Evolutionary conservation across 768 basidiomycete species (phyloP), one percentile per base, ranked within the genome.

Genomic region (Psilocybe azurescens): DNA sequence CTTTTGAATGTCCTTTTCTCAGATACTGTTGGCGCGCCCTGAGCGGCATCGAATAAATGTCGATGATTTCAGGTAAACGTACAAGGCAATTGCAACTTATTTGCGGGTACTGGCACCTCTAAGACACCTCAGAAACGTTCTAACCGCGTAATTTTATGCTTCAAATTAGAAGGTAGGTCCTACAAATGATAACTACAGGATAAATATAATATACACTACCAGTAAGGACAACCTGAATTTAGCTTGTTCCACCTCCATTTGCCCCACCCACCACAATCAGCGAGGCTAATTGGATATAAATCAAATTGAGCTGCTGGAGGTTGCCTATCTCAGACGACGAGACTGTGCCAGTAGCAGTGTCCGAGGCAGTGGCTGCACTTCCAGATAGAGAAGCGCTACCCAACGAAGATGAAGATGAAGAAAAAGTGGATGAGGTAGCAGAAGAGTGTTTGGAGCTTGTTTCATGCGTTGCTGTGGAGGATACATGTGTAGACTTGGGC

Each of bases 271-370:
- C 65, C 50, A 65, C 50, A 39, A 62, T 54, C 47, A 70, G 53
- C 14, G 59, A 55, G 29, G 65, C 65, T 28, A 67, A 61, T 53
- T 66, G 65, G n/a, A 68, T 59, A 29, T 63, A 64, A 3, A 61
- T 41, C 5, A 65, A 56, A 49, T 64, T 62, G 57, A 70, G 50
- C 47, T 65, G 63, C 38, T 51, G 59, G 30, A 70, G 39, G 46
- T 65, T 68, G 46, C 61, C 52, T 14, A 55, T 36, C 9, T 52
- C 49, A 32, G 63, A 59, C 0, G 64, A 11, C 48, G 33, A 20
- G 14, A 28, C n/a, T 14, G 41, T 24, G 8, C 38, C 38, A 8
- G 38, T 7, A 44, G 41, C 8, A 18, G 18, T 48, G 1, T 53
- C 5, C 8, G 61, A 49, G 30, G 58, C 39, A 16, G 63, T 13